Conservation (phyloP, 306 rosid genomes). For the Sesbania bispinosa region DNA sequence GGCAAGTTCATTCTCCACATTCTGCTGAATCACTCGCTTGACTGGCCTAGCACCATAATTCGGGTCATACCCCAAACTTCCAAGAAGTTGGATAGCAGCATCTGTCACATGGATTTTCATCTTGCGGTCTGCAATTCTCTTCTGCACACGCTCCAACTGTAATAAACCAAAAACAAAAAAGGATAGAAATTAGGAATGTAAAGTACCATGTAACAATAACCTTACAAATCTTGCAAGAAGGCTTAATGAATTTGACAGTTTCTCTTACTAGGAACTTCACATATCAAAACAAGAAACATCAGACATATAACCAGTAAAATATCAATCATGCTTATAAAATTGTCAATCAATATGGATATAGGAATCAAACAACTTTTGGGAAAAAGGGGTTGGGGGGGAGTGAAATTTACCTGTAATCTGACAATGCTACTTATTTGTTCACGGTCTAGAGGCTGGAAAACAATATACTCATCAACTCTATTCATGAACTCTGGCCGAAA, state of each 20-base stretch:
- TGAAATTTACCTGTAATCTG: conserved; percentile 68
- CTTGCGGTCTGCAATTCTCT: conserved; percentile 82
- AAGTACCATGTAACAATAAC: not conserved
- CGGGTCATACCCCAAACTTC: conserved; percentile 86
- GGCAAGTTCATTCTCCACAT: conserved; percentile 90
- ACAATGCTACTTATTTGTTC: conserved; percentile 81
- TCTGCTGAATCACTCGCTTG: conserved; percentile 92
- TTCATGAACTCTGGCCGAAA: conserved; percentile 97
- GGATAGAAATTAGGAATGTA: not conserved
- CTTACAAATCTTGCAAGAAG: not conserved
- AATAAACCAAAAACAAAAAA: not conserved
- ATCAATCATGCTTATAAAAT: too few species aligned
- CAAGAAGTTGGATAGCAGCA: conserved; percentile 79
- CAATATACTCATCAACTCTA: conserved; percentile 90
- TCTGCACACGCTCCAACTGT: conserved; percentile 73
- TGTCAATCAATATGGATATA: not conserved
- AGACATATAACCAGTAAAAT: not conserved
- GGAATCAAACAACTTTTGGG: not conserved
- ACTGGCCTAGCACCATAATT: conserved; percentile 97
- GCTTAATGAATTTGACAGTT: not conserved
- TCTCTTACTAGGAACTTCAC: not conserved
- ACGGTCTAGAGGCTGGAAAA: conserved; percentile 90
- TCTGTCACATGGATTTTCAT: conserved; percentile 73
- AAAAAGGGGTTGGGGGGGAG: not conserved
- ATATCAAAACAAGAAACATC: not conserved